Percentiles rank a stretch among this genome's conserved stretches.
These are phyloP conservation scores for Nakazawaea ishiwadae DNA, from an alignment of 805 yeast species.

Conservation along the genomic window DNA sequence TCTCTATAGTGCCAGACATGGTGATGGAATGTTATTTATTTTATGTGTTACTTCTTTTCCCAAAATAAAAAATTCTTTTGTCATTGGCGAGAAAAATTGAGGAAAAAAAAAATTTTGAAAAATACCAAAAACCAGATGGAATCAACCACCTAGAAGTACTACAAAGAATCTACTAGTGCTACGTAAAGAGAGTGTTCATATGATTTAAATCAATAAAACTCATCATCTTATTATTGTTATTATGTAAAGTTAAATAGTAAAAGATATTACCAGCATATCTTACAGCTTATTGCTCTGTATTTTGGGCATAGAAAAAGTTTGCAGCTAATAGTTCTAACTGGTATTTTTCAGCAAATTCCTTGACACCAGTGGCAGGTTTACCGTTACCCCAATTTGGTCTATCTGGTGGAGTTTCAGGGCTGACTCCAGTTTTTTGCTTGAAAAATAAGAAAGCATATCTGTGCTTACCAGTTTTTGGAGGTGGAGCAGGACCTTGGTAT, in stretches of 20 bases:
- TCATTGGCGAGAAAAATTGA: neutral
- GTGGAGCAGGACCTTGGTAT: conserved; percentile 89
- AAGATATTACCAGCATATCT: no score
- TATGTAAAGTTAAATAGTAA: no score
- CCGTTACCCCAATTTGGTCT: conserved; percentile 86
- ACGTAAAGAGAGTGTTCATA: no score
- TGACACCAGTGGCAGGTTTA: conserved; percentile 72
- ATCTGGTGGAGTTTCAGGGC: conserved; percentile 37
- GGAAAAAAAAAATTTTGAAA: neutral
- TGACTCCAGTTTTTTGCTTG: conserved; percentile 48
- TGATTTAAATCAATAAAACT: no score
- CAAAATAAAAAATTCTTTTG: neutral
- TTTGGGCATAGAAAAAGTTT: conserved; percentile 83
- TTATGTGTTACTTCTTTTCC: neutral
- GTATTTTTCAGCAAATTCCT: conserved; percentile 64
- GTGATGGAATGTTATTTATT: neutral
- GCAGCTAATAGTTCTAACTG: conserved; percentile 65
- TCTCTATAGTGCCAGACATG: conserved; percentile 11
- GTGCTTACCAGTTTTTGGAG: conserved; percentile 79
- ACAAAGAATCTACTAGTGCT: no score
- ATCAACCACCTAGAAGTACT: no score
- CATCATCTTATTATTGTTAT: no score
- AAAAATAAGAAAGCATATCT: conserved; percentile 76
- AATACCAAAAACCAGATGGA: no score
- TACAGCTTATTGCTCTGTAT: conserved; percentile 27